These are phyloP conservation scores for Mollisiaceae sp. DNA, from an alignment of 2,329 filamentous ascomycete species.

Conservation along the genomic window DNA sequence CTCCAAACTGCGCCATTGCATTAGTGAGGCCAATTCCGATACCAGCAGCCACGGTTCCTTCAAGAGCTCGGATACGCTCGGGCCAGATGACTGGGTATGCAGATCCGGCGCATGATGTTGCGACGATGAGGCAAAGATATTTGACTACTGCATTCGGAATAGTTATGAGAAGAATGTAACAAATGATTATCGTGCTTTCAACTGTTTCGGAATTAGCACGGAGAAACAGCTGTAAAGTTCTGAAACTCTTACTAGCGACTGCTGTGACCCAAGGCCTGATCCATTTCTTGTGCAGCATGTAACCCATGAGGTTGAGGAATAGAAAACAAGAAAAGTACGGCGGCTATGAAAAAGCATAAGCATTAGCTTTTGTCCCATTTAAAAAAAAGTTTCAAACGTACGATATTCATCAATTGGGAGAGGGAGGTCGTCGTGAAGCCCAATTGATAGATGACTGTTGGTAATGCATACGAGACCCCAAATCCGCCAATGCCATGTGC, in stretches of 20 bases:
- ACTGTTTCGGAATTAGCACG: constrained; percentile 35
- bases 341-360: constrained; percentile 38
- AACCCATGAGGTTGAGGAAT: constrained; percentile 45
- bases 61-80: constrained; percentile 48
- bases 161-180: constrained; percentile 47
- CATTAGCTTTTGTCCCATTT: not conserved
- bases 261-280: constrained; percentile 47
- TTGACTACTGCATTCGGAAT: constrained; percentile 44
- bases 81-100: constrained; percentile 52
- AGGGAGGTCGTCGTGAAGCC: constrained; percentile 49
- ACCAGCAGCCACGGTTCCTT: constrained; percentile 48
- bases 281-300: constrained; percentile 44
- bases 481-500: constrained; percentile 50
- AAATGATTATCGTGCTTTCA: constrained; percentile 46
- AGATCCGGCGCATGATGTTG: constrained; percentile 46
- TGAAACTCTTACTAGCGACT: constrained; percentile 44
- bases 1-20: constrained; percentile 50
- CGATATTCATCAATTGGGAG: constrained; percentile 52
- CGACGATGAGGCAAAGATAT: constrained; percentile 46
- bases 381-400: constrained; percentile 26
- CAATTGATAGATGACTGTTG: constrained; percentile 50
- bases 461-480: constrained; percentile 47
- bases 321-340: constrained; percentile 47
- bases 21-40: constrained; percentile 50
- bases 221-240: not conserved